These are phyloP conservation scores for Rosa persica DNA, from an alignment of 306 rosid species.

Conservation along the genomic window DNA sequence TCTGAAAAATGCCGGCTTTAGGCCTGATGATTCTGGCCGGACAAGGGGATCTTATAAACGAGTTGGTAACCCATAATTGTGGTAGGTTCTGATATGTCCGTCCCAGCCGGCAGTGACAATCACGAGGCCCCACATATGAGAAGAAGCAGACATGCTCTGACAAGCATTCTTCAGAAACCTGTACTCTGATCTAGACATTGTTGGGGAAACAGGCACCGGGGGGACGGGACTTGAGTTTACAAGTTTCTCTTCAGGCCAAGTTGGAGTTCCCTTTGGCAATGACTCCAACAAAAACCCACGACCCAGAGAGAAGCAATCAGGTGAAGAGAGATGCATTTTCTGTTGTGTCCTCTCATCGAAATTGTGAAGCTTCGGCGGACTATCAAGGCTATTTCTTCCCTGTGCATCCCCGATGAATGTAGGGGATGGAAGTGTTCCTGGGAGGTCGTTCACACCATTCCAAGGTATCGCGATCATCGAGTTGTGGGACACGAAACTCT, in stretches of 20 bases:
- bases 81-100: slow-evolving; percentile 69
- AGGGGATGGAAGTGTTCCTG: slow-evolving; percentile 49
- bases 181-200: slow-evolving; percentile 60
- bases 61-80: slow-evolving; percentile 69
- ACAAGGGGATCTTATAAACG: slow-evolving; percentile 36
- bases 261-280: slow-evolving; percentile 63
- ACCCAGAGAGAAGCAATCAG: slow-evolving; percentile 67
- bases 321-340: slow-evolving; percentile 44
- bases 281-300: slow-evolving; percentile 60
- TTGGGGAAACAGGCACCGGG: slow-evolving; percentile 39
- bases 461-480: slow-evolving; percentile 78
- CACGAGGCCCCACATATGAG: slow-evolving; percentile 74
- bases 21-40: background rate
- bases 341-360: slow-evolving; percentile 35
- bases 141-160: slow-evolving; percentile 61
- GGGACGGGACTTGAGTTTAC: slow-evolving; percentile 36
- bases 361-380: slow-evolving; percentile 11
- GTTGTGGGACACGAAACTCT: slow-evolving; percentile 60
- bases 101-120: slow-evolving; percentile 82
- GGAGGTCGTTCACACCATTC: slow-evolving; percentile 58
- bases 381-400: slow-evolving; percentile 23
- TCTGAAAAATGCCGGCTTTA: slow-evolving; percentile 10
- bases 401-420: slow-evolving; percentile 24
- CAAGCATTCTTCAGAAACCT: slow-evolving; percentile 71
- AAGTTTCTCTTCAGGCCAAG: slow-evolving; percentile 81